phyloP scores from a whole-genome alignment of 2,329 filamentous ascomycete species.

The Simplicillium sp. region DNA sequence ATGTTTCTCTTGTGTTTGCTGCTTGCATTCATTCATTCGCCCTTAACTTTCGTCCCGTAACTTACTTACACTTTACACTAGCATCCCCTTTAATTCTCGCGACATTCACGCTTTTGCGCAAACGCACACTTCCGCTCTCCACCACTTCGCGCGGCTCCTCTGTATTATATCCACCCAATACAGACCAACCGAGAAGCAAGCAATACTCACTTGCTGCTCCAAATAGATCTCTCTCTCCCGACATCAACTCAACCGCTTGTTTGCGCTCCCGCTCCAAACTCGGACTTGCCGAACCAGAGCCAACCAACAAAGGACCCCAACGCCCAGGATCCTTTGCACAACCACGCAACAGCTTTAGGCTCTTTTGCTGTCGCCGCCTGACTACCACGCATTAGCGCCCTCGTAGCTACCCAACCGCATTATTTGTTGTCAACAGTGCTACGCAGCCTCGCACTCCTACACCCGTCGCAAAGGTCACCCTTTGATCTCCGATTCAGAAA shows the following conservation, averaged over 20 bases:
- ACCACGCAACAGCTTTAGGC: too few species aligned
- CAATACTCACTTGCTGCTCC: neutral
- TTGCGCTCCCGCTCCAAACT: neutral
- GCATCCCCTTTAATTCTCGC: conserved; percentile 6
- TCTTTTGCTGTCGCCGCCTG: too few species aligned
- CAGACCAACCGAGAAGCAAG: neutral
- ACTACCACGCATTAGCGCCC: too few species aligned
- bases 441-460: neutral
- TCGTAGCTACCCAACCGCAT: neutral
- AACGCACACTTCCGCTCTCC: neutral
- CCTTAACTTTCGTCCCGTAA: neutral
- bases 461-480: neutral
- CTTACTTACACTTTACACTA: conserved; percentile 2
- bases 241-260: neutral
- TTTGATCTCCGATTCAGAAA: neutral
- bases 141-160: neutral
- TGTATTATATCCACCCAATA: neutral
- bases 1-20: conserved; percentile 9
- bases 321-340: too few species aligned
- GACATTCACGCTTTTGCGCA: conserved; percentile 4
- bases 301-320: too few species aligned
- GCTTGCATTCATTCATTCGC: conserved; percentile 1
- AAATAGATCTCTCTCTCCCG: too few species aligned
- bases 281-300: too few species aligned
- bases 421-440: conserved; percentile 1